Evolutionary conservation across 768 basidiomycete genomes (phyloP), one percentile per base, ranked within the genome.

Genomic region (Mycena rosella): DNA sequence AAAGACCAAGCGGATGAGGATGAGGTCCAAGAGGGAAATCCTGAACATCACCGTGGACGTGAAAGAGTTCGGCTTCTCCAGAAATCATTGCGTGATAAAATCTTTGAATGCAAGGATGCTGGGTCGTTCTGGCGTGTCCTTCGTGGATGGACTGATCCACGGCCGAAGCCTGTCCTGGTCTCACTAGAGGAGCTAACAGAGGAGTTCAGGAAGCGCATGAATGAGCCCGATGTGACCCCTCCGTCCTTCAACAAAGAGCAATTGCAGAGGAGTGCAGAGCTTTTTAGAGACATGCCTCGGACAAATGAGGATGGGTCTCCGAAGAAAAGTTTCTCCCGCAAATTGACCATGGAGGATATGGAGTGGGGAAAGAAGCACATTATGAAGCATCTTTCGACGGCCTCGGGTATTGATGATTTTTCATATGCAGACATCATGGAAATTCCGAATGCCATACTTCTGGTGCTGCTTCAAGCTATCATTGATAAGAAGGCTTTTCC

Each of bases 91-190:
- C 40, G 54, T n/a, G 62, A 55, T 22, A 63, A 63, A n/a, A 36
- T 63, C 26, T 63, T 63, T 38, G 61, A 63, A 22, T 54, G 53
- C 32, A 63, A 55, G 32, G 62, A 63, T 63, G 62, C 32, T 2
- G 62, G 53, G 1, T 24, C 62, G 13, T 65, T 58, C 26, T 65
- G 63, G 63, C 55, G 49, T 5, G 56, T 58, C 9, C 55, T 65
- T 2, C 55, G 63, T 17, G 55, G 63, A 5, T 65, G 63, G 63
- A 65, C 55, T 0, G 40, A 65, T 34, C 55, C 63, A 2, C 48
- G 55, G 1, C 63, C 55, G 20, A 65, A 58, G 22, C 63, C 63
- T 0, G 22, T 63, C 3, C 30, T 36, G n/a, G 62, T 63, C 14
- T 55, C 62, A 0, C 52, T 62, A 10, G 42, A 45, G 11, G 49